Evolutionary conservation across 1,139 yeast genomes (phyloP), one percentile per base, ranked within the genome.

Genomic region (Zygoascus meyerae): DNA sequence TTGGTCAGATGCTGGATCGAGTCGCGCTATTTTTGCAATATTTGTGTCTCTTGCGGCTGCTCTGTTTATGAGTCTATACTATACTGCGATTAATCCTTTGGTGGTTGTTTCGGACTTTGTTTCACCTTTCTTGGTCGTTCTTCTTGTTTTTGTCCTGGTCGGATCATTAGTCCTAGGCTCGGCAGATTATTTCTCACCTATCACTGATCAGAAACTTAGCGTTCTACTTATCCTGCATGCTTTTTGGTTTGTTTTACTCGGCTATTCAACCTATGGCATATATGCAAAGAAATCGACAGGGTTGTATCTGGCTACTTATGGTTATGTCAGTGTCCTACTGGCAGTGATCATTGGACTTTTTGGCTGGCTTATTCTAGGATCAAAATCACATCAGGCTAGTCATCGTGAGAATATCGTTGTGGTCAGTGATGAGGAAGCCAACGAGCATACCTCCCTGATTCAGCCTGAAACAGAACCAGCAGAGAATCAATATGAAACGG

Each of bases 181-280:
- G 12, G 72, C 78, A 50, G 72, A 73, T 44, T 68, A 71, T 49
- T 58, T 75, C 40, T 73, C 75, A 55, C 81, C 84, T 7, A 77
- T 80, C 30, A 84, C 81, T 55, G 94, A 81, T 60, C 87, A 84
- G 57, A 87, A 86, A 62, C 73, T 86, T 51, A 70, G 83, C 36
- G 72, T 78, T 1, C 69, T 83, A n/a, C 58, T 84, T 30, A 83
- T 83, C 62, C 63, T 78, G 10, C 73, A 81, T 16, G 61, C 74
- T 21, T 47, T 77, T 1, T 68, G 75, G 49, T 86, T 95, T 95
- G 47, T 72, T 0, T 54, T 67, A 0, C 68, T 83, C 47, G 59
- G 81, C 1, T 69, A 75, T 39, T 64, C 72, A 8, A 80, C 85
- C 6, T 68, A 78, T 17, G 61, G 73, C 30, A 61, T 66, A 18